phyloP scores from a whole-genome alignment of 306 rosid genomes.

The Malus sylvestris region DNA sequence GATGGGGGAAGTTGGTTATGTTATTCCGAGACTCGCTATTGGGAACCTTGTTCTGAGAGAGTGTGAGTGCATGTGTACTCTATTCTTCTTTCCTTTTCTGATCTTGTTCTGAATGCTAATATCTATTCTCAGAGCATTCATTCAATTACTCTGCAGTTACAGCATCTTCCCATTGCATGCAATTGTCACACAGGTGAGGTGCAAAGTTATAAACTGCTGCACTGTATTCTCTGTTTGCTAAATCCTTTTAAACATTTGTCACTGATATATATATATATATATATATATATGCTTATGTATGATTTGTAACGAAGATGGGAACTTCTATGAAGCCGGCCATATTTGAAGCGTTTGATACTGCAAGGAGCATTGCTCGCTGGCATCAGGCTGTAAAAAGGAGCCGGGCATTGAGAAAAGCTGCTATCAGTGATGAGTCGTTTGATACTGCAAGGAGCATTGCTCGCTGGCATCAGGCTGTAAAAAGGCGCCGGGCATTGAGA shows the following conservation, averaged over 20 bases:
- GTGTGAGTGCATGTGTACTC: too few relatives aligned
- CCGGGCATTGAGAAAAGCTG: neutral
- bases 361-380: slow-evolving; percentile 22
- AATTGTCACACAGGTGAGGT: neutral
- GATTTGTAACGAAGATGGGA: slow-evolving; percentile 20
- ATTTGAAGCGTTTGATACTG: neutral
- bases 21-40: slow-evolving; percentile 26
- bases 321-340: slow-evolving; percentile 11
- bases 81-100: neutral
- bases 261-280: neutral
- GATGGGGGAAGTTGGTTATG: slow-evolving; percentile 14
- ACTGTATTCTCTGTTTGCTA: neutral
- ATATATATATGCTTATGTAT: neutral
- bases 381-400: neutral
- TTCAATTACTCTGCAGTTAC: slow-evolving; percentile 14
- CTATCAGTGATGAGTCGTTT: neutral
- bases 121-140: neutral
- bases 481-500: neutral
- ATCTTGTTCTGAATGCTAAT: neutral
- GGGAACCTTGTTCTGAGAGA: neutral
- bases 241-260: neutral
- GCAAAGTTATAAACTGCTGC: neutral
- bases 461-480: slow-evolving; percentile 11
- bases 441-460: slow-evolving; percentile 8
- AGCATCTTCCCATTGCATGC: neutral